Conservation (phyloP, 78 protist genomes). For the Chrysochromulina parva region DNA sequence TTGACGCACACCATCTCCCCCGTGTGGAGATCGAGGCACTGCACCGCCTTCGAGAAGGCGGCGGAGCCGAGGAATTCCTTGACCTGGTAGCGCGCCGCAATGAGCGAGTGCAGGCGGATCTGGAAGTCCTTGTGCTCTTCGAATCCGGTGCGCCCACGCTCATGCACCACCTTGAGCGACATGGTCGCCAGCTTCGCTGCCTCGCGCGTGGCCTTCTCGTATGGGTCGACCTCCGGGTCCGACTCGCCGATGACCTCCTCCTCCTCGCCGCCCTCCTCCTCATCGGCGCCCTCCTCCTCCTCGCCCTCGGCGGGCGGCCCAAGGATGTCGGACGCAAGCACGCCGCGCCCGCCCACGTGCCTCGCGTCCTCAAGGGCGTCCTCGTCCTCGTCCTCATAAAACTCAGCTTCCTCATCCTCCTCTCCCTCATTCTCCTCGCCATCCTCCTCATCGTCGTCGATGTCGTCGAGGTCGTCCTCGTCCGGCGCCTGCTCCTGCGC, state of each 20-base stretch:
- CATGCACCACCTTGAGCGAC: slow-evolving; percentile 32
- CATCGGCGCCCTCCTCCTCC: neutral
- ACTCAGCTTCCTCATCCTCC: neutral
- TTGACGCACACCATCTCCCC: slow-evolving; percentile 69
- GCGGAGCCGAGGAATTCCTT: slow-evolving; percentile 68
- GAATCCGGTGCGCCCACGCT: slow-evolving; percentile 52
- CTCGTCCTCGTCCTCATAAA: neutral
- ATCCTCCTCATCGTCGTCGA: neutral
- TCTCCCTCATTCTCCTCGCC: neutral
- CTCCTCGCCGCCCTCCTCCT: neutral
- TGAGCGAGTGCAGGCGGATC: slow-evolving; percentile 36
- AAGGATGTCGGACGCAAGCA: too few species aligned
- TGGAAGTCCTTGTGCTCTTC: slow-evolving; percentile 70
- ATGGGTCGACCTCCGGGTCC: neutral
- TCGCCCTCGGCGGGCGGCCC: neutral
- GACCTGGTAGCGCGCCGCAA: slow-evolving; percentile 73
- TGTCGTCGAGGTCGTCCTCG: neutral
- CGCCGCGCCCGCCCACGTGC: too few species aligned
- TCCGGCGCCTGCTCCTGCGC: too few species aligned
- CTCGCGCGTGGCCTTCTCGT: neutral
- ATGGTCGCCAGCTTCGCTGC: neutral
- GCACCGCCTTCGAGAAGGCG: slow-evolving; percentile 71
- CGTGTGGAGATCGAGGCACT: slow-evolving; percentile 63
- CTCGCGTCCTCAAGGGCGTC: too few species aligned
- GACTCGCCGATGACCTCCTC: neutral